A percentile compares a stretch with the other conserved stretches of the same genome.
Evolutionary conservation across 441 rosid species (phyloP).

Genomic region (Kokia cookei): DNA sequence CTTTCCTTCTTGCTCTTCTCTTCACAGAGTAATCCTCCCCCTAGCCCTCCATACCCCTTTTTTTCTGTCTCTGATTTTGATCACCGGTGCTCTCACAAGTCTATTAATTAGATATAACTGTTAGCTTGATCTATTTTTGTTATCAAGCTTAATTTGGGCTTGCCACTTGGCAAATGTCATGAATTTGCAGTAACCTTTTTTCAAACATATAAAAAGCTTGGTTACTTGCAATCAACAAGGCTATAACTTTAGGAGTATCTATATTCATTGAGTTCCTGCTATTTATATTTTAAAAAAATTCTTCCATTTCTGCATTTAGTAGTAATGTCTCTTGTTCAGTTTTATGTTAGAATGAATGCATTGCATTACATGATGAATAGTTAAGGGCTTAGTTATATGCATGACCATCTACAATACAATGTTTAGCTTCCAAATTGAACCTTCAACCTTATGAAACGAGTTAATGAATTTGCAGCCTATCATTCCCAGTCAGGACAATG

Average conservation of each 20-base stretch:
- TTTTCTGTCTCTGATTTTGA: neutral
- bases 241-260: neutral
- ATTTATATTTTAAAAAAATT: neutral
- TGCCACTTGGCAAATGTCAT: neutral
- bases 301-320: neutral
- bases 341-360: neutral
- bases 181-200: neutral
- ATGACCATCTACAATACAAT: neutral
- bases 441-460: neutral
- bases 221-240: neutral
- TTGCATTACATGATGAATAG: neutral
- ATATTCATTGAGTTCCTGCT: neutral
- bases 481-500: neutral
- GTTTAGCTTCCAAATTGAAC: neutral
- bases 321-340: neutral
- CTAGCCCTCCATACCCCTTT: neutral
- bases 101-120: neutral
- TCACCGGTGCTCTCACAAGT: neutral
- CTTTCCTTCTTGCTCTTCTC: conserved; percentile 59
- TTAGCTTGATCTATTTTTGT: neutral
- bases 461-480: conserved; percentile 1
- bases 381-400: neutral
- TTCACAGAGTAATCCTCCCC: conserved; percentile 33
- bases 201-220: neutral
- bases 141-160: neutral